phyloP scores from a whole-genome alignment of 768 basidiomycete genomes.

The Xerocomus spinulosus region DNA sequence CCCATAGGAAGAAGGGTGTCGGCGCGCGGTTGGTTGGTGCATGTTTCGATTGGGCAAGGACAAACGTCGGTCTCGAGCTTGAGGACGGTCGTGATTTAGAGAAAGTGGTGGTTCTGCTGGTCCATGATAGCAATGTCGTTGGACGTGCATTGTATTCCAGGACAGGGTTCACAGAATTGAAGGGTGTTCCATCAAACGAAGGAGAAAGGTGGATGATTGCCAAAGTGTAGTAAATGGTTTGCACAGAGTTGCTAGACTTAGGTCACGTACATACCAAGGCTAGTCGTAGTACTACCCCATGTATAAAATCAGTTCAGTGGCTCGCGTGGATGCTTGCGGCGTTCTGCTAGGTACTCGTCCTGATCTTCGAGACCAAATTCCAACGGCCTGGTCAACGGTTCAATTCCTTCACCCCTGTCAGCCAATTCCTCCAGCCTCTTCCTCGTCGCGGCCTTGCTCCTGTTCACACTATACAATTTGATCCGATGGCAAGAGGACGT shows the following conservation, averaged over 20 bases:
- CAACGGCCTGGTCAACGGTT: too few species aligned
- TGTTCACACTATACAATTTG: slow-evolving; percentile 52
- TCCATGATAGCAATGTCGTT: slow-evolving; percentile 11
- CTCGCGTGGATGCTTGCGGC: slow-evolving; percentile 11
- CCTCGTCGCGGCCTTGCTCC: slow-evolving; percentile 38
- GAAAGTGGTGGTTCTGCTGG: slow-evolving; percentile 19
- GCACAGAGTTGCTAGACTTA: too few species aligned
- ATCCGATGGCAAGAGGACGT: too few species aligned
- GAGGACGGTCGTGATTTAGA: not conserved
- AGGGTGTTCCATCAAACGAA: slow-evolving; percentile 2
- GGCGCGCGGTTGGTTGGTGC: slow-evolving; percentile 12
- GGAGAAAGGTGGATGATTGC: slow-evolving; percentile 21
- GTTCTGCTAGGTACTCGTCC: slow-evolving; percentile 26
- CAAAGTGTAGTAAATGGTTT: slow-evolving; percentile 30
- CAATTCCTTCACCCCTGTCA: too few species aligned
- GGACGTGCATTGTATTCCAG: slow-evolving; percentile 19
- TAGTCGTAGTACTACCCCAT: too few species aligned
- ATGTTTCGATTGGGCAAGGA: slow-evolving; percentile 25
- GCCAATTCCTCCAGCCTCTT: too few species aligned
- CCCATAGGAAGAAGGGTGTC: slow-evolving; percentile 23
- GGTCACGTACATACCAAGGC: not conserved
- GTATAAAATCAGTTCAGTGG: not conserved
- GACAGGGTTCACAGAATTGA: slow-evolving; percentile 16
- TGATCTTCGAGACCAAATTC: too few species aligned
- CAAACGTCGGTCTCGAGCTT: slow-evolving; percentile 11